A percentile compares a stretch with the other conserved stretches of the same genome.
phyloP scores from a whole-genome alignment of 352 stramenopile species.

The Pythium coloratum region DNA sequence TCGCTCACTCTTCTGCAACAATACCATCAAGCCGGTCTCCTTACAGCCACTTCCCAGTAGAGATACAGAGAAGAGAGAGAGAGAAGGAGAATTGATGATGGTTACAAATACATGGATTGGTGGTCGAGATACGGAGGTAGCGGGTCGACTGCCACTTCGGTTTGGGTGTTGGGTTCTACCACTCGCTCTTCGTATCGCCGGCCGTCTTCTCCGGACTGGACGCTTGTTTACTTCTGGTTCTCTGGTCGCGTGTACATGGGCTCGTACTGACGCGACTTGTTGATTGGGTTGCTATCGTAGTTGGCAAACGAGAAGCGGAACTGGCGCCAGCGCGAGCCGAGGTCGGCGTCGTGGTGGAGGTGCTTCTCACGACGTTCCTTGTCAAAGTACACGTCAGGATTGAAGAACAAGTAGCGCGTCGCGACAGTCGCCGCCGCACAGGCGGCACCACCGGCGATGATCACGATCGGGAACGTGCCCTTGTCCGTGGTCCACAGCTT shows the following conservation, averaged over 20 bases:
- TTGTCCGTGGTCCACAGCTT: constrained; percentile 68
- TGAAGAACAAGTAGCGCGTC: constrained; percentile 48
- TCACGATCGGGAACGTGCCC: constrained; percentile 59
- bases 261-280: constrained; percentile 71
- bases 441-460: constrained; percentile 41
- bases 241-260: constrained; percentile 51
- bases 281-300: constrained; percentile 66
- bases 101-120: too few species aligned
- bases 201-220: too few species aligned
- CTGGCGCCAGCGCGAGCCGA: constrained; percentile 48
- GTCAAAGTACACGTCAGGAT: constrained; percentile 69
- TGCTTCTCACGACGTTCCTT: constrained; percentile 50
- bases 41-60: too few species aligned
- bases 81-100: too few species aligned
- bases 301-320: constrained; percentile 71
- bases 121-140: too few species aligned
- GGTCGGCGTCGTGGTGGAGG: constrained; percentile 51
- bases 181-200: too few species aligned
- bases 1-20: too few species aligned
- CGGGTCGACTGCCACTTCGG: too few species aligned
- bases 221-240: constrained; percentile 44
- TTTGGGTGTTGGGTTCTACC: too few species aligned
- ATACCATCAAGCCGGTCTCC: too few species aligned
- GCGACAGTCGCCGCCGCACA: constrained; percentile 35
- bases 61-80: too few species aligned